phyloP scores from a whole-genome alignment of 179 eudicot genomes.

The Drosera spatulata region DNA sequence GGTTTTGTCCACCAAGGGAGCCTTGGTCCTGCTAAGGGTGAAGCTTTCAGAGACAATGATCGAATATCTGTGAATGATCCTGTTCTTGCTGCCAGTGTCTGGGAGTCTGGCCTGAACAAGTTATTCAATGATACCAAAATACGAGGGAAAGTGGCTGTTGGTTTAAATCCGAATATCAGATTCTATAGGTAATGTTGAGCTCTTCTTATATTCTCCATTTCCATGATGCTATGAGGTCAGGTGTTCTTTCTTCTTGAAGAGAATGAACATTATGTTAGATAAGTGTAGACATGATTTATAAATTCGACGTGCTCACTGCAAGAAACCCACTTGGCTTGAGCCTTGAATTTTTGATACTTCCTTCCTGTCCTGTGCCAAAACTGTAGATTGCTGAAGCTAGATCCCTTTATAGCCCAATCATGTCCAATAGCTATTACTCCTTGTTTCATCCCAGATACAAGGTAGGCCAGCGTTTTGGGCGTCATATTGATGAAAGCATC shows the following conservation, averaged over 20 bases:
- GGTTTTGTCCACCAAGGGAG: slow-evolving; percentile 98
- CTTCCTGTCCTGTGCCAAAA: too few species aligned
- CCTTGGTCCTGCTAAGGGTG: slow-evolving; percentile 84
- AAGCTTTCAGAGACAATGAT: slow-evolving; percentile 95
- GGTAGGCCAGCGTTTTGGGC: slow-evolving; percentile 85
- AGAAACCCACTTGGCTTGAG: too few species aligned
- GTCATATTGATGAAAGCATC: slow-evolving; percentile 90
- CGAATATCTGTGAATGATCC: slow-evolving; percentile 74
- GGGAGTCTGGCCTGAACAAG: slow-evolving; percentile 74
- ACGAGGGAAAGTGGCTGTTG: slow-evolving; percentile 79
- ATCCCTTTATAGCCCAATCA: too few species aligned
- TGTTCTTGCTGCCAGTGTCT: slow-evolving; percentile 52
- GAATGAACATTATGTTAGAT: too few species aligned
- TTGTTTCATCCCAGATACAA: slow-evolving; percentile 47
- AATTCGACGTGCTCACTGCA: too few species aligned
- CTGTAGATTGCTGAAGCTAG: too few species aligned
- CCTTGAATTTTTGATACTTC: too few species aligned
- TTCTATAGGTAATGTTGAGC: slow-evolving; percentile 48
- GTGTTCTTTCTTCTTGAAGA: too few species aligned
- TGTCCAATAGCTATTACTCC: neutral
- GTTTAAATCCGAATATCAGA: slow-evolving; percentile 86
- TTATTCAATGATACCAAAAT: slow-evolving; percentile 47
- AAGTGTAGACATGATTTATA: too few species aligned
- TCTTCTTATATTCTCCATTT: too few species aligned
- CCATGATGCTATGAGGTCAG: too few species aligned